Conservation (phyloP, 1,139 yeast species). For the Lodderomyces jiufengensis region DNA sequence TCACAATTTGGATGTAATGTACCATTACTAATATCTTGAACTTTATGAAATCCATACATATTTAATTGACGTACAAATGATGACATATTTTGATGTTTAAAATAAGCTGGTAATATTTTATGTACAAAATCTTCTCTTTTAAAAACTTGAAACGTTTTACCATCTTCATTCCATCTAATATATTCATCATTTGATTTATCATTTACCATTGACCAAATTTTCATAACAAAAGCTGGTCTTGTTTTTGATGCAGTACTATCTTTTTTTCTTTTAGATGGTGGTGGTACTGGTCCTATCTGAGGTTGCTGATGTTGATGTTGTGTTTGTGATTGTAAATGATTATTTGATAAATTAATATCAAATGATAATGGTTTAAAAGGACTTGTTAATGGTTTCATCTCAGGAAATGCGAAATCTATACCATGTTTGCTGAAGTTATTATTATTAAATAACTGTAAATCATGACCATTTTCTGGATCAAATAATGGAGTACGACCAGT, state of each 20-base stretch:
- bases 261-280: conserved; percentile 23
- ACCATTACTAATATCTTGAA: conserved; percentile 72
- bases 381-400: conserved; percentile 1
- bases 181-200: conserved; percentile 65
- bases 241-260: conserved; percentile 37
- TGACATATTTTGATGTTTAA: conserved; percentile 91
- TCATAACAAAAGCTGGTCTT: conserved; percentile 85
- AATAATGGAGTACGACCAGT: conserved; percentile 11
- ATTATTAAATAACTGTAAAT: conserved; percentile 10
- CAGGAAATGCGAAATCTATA: conserved; percentile 1
- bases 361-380: conserved; percentile 8
- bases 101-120: conserved; percentile 78
- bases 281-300: conserved; percentile 2
- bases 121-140: conserved; percentile 87
- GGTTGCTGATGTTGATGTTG: conserved; percentile 8
- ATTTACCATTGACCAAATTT: conserved; percentile 93
- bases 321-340: conserved; percentile 3
- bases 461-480: conserved; percentile 7
- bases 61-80: conserved; percentile 92
- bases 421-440: too few species aligned
- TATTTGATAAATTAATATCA: conserved; percentile 11
- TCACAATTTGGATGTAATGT: conserved; percentile 54
- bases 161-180: conserved; percentile 84
- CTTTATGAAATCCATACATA: conserved; percentile 98
- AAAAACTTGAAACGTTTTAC: conserved; percentile 77